These are phyloP conservation scores for Fraxinus baroniana DNA, from an alignment of 305 asterid genomes.

Conservation along the genomic window DNA sequence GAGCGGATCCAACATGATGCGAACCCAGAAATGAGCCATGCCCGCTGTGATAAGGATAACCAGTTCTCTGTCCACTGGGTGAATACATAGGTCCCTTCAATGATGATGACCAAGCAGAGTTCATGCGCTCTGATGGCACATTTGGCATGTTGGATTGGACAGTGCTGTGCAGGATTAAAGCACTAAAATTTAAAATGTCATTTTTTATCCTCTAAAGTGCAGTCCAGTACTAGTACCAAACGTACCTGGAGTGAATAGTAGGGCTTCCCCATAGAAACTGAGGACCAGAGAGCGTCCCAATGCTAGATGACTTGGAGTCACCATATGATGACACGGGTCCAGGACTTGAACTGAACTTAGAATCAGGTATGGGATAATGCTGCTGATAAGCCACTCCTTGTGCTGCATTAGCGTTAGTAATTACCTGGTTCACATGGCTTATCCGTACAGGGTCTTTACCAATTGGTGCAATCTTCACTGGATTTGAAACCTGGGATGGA, in stretches of 20 bases:
- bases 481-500: constrained; percentile 56
- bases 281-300: constrained; percentile 88
- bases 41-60: constrained; percentile 49
- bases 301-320: constrained; percentile 63
- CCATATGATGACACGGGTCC: constrained; percentile 55
- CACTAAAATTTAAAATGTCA: background rate
- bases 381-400: constrained; percentile 37
- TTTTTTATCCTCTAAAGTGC: background rate
- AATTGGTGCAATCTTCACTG: constrained; percentile 79
- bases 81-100: constrained; percentile 46
- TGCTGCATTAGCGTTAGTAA: constrained; percentile 26
- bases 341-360: constrained; percentile 53
- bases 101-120: constrained; percentile 60
- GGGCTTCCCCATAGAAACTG: constrained; percentile 99
- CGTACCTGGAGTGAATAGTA: constrained; percentile 34
- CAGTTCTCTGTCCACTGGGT: constrained; percentile 50
- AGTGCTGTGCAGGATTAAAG: background rate
- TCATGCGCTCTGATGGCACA: constrained; percentile 40
- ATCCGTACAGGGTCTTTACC: constrained; percentile 71
- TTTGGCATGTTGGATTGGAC: constrained; percentile 4
- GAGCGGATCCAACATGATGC: constrained; percentile 91
- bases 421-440: constrained; percentile 35
- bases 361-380: constrained; percentile 44
- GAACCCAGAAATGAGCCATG: constrained; percentile 59
- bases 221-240: constrained; percentile 28